A percentile compares a stretch with the other conserved stretches of the same genome.
phyloP scores from a whole-genome alignment of 495 filamentous ascomycete genomes.

The Chaetomium tenue region DNA sequence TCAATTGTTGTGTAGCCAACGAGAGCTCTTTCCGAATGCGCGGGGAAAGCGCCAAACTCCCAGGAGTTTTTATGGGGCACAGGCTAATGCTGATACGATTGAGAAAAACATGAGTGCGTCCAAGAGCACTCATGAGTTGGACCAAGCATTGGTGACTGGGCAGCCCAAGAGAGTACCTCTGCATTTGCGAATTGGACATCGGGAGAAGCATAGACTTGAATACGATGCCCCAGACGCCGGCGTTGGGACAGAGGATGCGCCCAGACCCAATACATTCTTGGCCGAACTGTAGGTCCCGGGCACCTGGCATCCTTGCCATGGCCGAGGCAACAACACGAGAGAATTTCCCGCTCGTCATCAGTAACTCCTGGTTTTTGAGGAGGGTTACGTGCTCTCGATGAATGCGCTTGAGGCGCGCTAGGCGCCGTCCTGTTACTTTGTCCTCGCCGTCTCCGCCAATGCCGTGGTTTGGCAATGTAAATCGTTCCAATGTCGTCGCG shows the following conservation, averaged over 20 bases:
- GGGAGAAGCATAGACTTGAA: slow-evolving; percentile 4
- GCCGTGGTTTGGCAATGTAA: background rate
- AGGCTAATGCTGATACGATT: slow-evolving; percentile 3
- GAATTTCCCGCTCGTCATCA: slow-evolving; percentile 3
- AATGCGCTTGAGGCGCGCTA: too few species aligned
- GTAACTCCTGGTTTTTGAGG: slow-evolving; percentile 4
- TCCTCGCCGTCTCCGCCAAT: background rate
- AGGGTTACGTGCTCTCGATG: slow-evolving; percentile 13
- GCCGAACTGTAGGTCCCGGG: slow-evolving; percentile 1
- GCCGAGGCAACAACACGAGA: slow-evolving; percentile 6
- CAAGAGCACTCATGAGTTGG: slow-evolving; percentile 1
- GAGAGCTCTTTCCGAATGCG: slow-evolving; percentile 12
- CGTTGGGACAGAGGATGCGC: background rate
- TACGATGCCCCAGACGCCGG: slow-evolving; percentile 2
- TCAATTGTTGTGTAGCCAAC: slow-evolving; percentile 11
- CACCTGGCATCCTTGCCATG: slow-evolving; percentile 18
- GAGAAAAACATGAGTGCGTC: background rate
- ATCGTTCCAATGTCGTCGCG: background rate
- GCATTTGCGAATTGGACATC: background rate
- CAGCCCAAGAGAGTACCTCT: background rate
- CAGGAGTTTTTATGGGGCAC: background rate
- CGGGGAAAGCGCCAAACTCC: background rate
- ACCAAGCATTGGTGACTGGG: slow-evolving; percentile 10
- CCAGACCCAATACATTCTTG: background rate
- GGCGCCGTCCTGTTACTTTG: too few species aligned